These are phyloP conservation scores for Grosmannia serpens DNA, from an alignment of 2,329 filamentous ascomycete genomes.

Conservation along the genomic window DNA sequence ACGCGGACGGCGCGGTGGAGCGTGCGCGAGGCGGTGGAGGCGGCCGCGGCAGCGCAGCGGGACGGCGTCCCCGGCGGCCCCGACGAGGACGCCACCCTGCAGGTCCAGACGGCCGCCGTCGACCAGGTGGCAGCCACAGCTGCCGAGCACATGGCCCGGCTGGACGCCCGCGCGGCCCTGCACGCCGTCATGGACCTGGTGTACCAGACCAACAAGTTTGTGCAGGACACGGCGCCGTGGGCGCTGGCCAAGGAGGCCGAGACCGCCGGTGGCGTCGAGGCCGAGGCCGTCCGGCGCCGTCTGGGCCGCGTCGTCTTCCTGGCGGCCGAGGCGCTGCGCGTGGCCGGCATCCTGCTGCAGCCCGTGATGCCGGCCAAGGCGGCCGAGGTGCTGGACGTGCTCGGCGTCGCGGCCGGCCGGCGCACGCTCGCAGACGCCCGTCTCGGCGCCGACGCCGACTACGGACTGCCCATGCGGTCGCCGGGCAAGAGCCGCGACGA, in stretches of 20 bases:
- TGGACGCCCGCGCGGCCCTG: constrained; percentile 55
- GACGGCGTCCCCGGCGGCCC: constrained; percentile 16
- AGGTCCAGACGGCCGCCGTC: constrained; percentile 2
- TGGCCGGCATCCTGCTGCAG: constrained; percentile 74
- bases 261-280: constrained; percentile 39
- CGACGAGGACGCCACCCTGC: neutral
- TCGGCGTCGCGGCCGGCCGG: constrained; percentile 56
- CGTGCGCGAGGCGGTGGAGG: constrained; percentile 44
- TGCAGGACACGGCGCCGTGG: constrained; percentile 62
- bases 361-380: constrained; percentile 83
- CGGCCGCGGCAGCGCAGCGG: neutral
- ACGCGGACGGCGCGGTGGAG: constrained; percentile 59
- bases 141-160: constrained; percentile 45
- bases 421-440: constrained; percentile 52
- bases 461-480: constrained; percentile 41
- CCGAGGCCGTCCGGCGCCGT: constrained; percentile 13
- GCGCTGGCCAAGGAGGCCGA: constrained; percentile 40
- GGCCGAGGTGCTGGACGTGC: constrained; percentile 57
- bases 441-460: constrained; percentile 54
- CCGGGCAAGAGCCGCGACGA: constrained; percentile 26
- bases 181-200: constrained; percentile 52
- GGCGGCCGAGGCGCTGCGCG: constrained; percentile 63
- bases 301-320: constrained; percentile 56
- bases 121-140: constrained; percentile 27
- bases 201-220: constrained; percentile 54